Conservation (phyloP, 2,329 filamentous ascomycete genomes). For the Hymenoscyphus linearis region DNA sequence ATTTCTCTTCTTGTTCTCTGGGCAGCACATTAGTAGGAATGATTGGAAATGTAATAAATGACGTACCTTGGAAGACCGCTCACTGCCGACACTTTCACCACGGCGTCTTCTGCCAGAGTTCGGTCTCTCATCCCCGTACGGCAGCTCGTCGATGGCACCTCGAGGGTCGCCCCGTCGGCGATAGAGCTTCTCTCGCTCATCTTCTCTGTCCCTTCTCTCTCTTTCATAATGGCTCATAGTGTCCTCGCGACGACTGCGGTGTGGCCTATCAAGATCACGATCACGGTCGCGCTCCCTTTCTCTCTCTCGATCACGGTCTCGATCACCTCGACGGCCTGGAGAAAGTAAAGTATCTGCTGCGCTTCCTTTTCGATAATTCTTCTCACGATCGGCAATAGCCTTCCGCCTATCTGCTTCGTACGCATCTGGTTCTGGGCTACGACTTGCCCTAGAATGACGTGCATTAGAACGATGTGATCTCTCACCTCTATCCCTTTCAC, state of each 20-base stretch:
- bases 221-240: conserved; percentile 69
- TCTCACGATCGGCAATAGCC: conserved; percentile 88
- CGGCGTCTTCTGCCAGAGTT: conserved; percentile 67
- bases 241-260: conserved; percentile 54
- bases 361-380: conserved; percentile 79
- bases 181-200: conserved; percentile 84
- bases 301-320: conserved; percentile 30
- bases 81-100: conserved; percentile 53
- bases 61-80: conserved; percentile 58
- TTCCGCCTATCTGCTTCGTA: conserved; percentile 95
- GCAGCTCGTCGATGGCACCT: conserved; percentile 78
- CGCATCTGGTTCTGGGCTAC: conserved; percentile 84
- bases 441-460: conserved; percentile 61
- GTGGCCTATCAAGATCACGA: conserved; percentile 34
- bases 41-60: not conserved
- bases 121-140: conserved; percentile 76
- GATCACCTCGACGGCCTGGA: conserved; percentile 28
- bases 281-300: conserved; percentile 34
- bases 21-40: conserved; percentile 11
- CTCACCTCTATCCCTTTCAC: conserved; percentile 55
- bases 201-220: conserved; percentile 81
- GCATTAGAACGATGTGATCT: conserved; percentile 55
- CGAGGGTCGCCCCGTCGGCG: conserved; percentile 73
- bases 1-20: conserved; percentile 55
- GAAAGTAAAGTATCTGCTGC: conserved; percentile 60